Evolutionary conservation across 2,329 filamentous ascomycete species (phyloP), one percentile per base, ranked within the genome.

Genomic region (Cladosporium sp.): DNA sequence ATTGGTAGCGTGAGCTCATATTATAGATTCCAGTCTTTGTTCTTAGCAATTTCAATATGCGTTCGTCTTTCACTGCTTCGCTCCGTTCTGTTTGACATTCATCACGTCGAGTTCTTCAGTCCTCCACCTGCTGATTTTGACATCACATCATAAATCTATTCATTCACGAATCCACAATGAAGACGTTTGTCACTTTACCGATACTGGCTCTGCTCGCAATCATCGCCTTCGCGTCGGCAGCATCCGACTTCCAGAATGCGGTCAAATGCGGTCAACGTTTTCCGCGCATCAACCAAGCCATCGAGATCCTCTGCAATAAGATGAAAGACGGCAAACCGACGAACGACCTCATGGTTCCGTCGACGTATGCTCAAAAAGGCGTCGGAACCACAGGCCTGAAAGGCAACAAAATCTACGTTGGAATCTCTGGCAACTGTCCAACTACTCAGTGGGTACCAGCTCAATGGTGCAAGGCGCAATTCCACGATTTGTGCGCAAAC

Each of bases 391-490:
- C 53, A 13, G 56, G 56, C 11, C 18, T 39, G 5, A 35, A 46
- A 16, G 54, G 52, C 22, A 52, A 46, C 22, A 43, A 35, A 3
- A 18, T 49, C 12, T 13, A 27, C 8, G 15, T 52, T 8, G 8
- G 5, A 3, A 55, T 62, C 33, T 48, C 38, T 2, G 57, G 55
- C 13, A 43, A 48, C 9, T 62, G 59, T 45, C 18, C 8, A 13
- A 55, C 59, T 19, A 30, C 48, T 29, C 53, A 57, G 38, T 62
- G 56, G 55, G 47, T 62, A 3, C 58, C 59, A 7, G 27, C 40
- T 25, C 50, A 57, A 41, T 61, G 53, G 46, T 62, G 59, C 38
- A 16, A 38, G 19, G 35, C 55, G 29, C 59, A 62, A 50, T 57
- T 62, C 22, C 55, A 59, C 35, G 51, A 48, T 6, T 51, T 62